Evolutionary conservation across 768 basidiomycete species (phyloP).

Genomic region (Phylloporus rhodoxanthus): DNA sequence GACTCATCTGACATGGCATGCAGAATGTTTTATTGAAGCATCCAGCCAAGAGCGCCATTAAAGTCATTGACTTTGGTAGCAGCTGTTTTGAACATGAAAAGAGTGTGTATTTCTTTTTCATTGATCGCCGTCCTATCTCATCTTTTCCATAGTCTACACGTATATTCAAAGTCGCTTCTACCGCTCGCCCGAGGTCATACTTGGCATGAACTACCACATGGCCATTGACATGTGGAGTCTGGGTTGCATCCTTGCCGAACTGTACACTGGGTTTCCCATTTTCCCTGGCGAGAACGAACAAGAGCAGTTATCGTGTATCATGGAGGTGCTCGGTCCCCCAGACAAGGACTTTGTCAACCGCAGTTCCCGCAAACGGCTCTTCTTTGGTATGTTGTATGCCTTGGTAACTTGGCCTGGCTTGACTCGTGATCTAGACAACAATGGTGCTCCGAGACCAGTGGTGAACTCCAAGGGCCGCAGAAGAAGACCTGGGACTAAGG

Average conservation of each 20-base stretch:
- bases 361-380: conserved; percentile 88
- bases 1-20: conserved; percentile 2
- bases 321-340: conserved; percentile 95
- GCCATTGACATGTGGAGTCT: conserved; percentile 99
- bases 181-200: conserved; percentile 98
- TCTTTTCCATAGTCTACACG: conserved; percentile 72
- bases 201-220: conserved; percentile 99
- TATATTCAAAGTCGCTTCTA: conserved; percentile 99
- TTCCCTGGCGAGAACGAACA: conserved; percentile 99
- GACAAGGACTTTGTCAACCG: conserved; percentile 94
- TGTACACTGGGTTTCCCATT: conserved; percentile 96
- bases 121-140: conserved; percentile 3
- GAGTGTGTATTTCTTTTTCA: conserved; percentile 51
- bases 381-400: conserved; percentile 70
- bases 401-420: not conserved
- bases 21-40: conserved; percentile 94
- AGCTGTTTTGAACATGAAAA: conserved; percentile 99
- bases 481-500: conserved; percentile 86
- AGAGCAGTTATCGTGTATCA: conserved; percentile 96
- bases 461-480: conserved; percentile 95
- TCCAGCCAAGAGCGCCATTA: conserved; percentile 93
- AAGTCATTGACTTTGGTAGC: conserved; percentile 98
- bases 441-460: conserved; percentile 87
- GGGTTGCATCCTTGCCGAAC: conserved; percentile 94
- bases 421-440: conserved; percentile 58